Percentiles rank a stretch among this genome's conserved stretches.
Conservation (phyloP, 176 grass and related monocot genomes). For the Cenchrus purpureus region DNA sequence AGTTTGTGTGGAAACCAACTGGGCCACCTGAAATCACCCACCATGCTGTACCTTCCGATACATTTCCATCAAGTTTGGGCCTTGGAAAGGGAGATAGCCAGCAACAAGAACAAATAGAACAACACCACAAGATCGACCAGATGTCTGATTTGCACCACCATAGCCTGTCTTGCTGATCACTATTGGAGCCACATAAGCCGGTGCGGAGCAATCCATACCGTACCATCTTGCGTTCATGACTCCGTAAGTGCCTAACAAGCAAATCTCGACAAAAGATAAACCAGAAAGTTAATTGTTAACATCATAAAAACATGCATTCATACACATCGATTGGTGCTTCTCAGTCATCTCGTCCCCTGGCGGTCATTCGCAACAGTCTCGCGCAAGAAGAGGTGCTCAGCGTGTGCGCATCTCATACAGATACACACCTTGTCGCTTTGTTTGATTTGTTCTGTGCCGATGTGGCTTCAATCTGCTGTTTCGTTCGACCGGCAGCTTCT, state of each 20-base stretch:
- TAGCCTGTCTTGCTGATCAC: constrained; percentile 64
- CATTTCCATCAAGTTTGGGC: constrained; percentile 79
- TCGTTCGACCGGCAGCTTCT: no score
- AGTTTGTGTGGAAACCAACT: constrained; percentile 67
- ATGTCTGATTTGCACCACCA: constrained; percentile 79
- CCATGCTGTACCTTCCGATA: constrained; percentile 61
- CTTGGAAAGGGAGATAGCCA: constrained; percentile 79
- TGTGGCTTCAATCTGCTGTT: no score
- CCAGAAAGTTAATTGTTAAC: no score
- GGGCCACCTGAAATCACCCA: constrained; percentile 57
- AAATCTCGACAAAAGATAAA: no score
- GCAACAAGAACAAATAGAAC: constrained; percentile 73
- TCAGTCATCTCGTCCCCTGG: no score
- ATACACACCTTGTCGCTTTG: no score
- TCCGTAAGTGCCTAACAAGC: constrained; percentile 46
- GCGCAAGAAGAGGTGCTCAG: no score
- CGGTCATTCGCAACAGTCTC: no score
- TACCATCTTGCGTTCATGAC: constrained; percentile 60
- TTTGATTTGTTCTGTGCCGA: no score
- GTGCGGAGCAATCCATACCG: constrained; percentile 57
- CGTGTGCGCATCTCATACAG: no score
- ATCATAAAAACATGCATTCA: no score
- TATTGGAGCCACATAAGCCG: constrained; percentile 91
- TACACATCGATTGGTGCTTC: no score
- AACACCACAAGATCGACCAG: constrained; percentile 77